Evolutionary conservation across 305 asterid genomes (phyloP), one percentile per base, ranked within the genome.

Genomic region (Rubia balearica): DNA sequence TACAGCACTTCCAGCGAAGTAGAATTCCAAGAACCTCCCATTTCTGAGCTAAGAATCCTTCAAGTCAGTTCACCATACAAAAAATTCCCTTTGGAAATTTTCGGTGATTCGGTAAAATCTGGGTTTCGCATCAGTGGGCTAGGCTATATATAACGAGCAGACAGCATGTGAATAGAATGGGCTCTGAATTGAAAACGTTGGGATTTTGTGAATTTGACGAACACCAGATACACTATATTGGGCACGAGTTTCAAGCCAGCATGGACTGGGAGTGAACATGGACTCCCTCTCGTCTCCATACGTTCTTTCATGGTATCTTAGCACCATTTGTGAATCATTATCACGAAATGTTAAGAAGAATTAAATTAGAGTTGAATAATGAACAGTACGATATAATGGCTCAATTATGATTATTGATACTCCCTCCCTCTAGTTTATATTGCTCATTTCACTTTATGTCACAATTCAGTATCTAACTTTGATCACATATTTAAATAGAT

Each of bases 1-100:
- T 87, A 87, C 67, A 92, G 46, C 10, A 92, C 84, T 81, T 92
- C 84, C 43, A 90, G 74, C 1, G 76, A 79, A 67, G 57, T 53
- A 10, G 95, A 92, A 77, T 90, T 85, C 98, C 98, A 92, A 10
- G 92, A 88, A 68, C 88, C 87, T 14, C 62, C 72, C 98, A 92
- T 91, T 45, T 48, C 36, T 30, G 17, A 51, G 21, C 57, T 51
- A 48, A 48, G 53, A 13, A 14, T 13, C 6, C 5, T 48, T 13
- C 6, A 17, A n/a, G n/a, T n/a, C n/a, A n/a, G n/a, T n/a, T n/a
- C n/a, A n/a, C n/a, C n/a, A 1, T 30, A 30, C 33, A 17, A 51
- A 16, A 51, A 51, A 4, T 16, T 7, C 22, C 57, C 57, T 51
- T 51, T 51, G 1, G 33, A 3, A 30, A 30, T 30, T 30, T 30